A percentile compares a stretch with the other conserved stretches of the same genome.
Conservation (phyloP, 2,329 filamentous ascomycete species). For the Chaetomiaceae sp. region DNA sequence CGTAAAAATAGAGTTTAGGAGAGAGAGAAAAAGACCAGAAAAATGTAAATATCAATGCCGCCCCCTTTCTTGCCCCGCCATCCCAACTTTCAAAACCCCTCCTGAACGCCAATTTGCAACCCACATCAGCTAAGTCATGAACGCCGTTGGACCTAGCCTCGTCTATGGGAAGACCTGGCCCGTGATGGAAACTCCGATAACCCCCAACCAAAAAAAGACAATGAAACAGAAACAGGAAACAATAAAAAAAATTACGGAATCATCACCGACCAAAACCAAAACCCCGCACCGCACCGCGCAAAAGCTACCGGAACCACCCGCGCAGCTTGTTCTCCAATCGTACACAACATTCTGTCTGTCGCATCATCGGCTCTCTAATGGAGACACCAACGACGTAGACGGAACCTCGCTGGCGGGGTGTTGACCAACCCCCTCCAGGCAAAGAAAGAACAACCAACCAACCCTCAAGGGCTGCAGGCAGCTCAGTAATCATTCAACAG, state of each 20-base stretch:
- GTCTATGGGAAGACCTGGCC: conserved; percentile 25
- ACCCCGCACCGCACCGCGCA: neutral
- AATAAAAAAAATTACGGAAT: conserved; percentile 1
- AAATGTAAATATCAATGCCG: conserved; percentile 26
- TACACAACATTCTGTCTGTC: no score
- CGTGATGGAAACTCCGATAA: conserved; percentile 5
- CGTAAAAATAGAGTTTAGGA: no score
- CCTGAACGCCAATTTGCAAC: conserved; percentile 25
- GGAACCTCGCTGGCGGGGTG: neutral
- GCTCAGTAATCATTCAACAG: conserved; percentile 70
- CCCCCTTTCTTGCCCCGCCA: conserved; percentile 11
- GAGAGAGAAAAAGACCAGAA: conserved; percentile 3
- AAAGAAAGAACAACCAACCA: neutral
- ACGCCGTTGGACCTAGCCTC: conserved; percentile 24
- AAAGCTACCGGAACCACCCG: conserved; percentile 19
- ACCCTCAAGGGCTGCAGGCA: neutral
- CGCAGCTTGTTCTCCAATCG: conserved; percentile 12
- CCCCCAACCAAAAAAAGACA: neutral
- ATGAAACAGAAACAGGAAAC: neutral
- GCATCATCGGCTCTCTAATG: no score
- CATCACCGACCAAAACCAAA: no score
- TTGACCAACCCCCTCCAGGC: no score
- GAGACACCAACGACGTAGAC: no score
- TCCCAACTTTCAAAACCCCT: neutral
- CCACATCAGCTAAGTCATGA: conserved; percentile 24